Conservation (phyloP, 768 basidiomycete genomes). For the Pleurotus pulmonarius region DNA sequence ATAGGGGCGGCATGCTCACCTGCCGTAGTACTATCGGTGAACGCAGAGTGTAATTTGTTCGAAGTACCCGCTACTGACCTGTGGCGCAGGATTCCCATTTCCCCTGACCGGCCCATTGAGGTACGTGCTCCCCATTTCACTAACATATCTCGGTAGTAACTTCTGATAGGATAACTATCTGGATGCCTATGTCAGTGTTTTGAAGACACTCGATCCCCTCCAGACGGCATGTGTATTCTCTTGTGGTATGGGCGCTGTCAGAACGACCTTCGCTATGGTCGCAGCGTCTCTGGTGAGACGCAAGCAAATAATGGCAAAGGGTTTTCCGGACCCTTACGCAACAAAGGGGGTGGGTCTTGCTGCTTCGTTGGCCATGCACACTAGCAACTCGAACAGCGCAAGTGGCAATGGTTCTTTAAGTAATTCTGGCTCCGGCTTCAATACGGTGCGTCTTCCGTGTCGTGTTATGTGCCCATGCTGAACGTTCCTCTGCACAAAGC, state of each 20-base stretch:
- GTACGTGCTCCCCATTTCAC: constrained; percentile 28
- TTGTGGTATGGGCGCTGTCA: constrained; percentile 95
- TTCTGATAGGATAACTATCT: constrained; percentile 81
- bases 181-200: constrained; percentile 85
- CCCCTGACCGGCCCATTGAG: constrained; percentile 88
- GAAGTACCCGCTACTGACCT: neutral
- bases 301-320: constrained; percentile 63
- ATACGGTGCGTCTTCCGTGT: constrained; percentile 35
- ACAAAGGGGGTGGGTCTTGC: constrained; percentile 23
- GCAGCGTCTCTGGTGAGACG: constrained; percentile 84
- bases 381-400: constrained; percentile 13
- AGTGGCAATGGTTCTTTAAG: neutral
- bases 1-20: neutral
- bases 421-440: constrained; percentile 35
- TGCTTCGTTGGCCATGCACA: neutral
- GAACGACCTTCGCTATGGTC: constrained; percentile 97
- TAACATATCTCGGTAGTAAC: neutral
- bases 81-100: constrained; percentile 82
- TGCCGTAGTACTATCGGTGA: constrained; percentile 69
- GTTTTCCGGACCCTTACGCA: constrained; percentile 77
- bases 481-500: constrained; percentile 7
- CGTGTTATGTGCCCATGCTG: no score
- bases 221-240: constrained; percentile 86
- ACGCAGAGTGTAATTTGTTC: neutral
- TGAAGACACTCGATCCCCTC: constrained; percentile 75